These are phyloP conservation scores for Tephrocybe sp. DNA, from an alignment of 768 basidiomycete species.

Conservation along the genomic window DNA sequence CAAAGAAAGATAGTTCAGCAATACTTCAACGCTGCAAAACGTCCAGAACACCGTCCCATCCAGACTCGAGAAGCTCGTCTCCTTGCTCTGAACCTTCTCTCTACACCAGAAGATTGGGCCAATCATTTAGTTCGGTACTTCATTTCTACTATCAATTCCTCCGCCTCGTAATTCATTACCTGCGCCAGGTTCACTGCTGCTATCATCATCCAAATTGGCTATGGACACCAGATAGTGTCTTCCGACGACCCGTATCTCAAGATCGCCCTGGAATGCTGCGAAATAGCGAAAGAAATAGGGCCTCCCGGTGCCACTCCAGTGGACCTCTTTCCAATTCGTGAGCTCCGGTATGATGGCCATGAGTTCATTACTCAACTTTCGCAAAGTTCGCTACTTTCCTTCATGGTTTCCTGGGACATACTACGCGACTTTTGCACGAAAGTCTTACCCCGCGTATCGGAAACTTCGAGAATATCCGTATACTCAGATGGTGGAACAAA, in stretches of 20 bases:
- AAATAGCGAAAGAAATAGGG: slow-evolving; percentile 14
- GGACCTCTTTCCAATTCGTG: slow-evolving; percentile 24
- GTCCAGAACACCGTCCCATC: slow-evolving; percentile 24
- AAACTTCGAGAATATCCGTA: slow-evolving; percentile 21
- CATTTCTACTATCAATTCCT: not conserved
- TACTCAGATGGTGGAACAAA: slow-evolving; percentile 13
- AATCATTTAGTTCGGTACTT: slow-evolving; percentile 5
- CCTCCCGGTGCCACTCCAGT: slow-evolving; percentile 18
- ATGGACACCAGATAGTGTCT: slow-evolving; percentile 22
- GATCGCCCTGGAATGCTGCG: slow-evolving; percentile 18
- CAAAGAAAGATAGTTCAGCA: slow-evolving; percentile 21
- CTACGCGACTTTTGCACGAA: slow-evolving; percentile 16
- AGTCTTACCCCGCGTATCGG: slow-evolving; percentile 2
- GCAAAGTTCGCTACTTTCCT: slow-evolving; percentile 20
- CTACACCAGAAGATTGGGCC: slow-evolving; percentile 19
- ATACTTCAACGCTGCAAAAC: slow-evolving; percentile 19
- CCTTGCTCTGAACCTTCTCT: slow-evolving; percentile 30
- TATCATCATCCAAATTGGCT: slow-evolving; percentile 21
- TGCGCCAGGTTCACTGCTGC: slow-evolving; percentile 21
- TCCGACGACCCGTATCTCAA: slow-evolving; percentile 24
- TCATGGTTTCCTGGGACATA: slow-evolving; percentile 26
- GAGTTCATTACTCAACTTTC: not conserved
- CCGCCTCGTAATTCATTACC: slow-evolving; percentile 1
- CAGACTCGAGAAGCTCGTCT: slow-evolving; percentile 30
- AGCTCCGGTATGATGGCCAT: slow-evolving; percentile 8